phyloP scores from a whole-genome alignment of 1,284 basidiomycete genomes.

The Coniophora puteana region DNA sequence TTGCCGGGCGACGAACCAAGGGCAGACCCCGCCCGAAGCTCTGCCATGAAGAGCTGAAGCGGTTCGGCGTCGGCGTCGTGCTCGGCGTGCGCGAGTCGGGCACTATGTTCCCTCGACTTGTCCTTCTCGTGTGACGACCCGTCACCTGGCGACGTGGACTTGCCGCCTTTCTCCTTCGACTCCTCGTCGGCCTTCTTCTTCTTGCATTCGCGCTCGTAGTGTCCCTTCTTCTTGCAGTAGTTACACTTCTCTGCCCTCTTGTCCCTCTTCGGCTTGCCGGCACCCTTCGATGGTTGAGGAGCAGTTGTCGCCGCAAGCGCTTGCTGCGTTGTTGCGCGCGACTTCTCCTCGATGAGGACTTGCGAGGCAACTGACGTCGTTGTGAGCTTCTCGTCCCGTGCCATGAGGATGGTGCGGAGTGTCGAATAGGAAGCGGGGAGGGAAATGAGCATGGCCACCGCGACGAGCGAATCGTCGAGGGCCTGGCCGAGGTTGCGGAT shows the following conservation, averaged over 20 bases:
- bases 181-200: slow-evolving; percentile 15
- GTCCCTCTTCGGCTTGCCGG: slow-evolving; percentile 6
- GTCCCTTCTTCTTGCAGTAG: slow-evolving; percentile 14
- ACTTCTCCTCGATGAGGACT: slow-evolving; percentile 9
- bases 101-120: slow-evolving; percentile 3
- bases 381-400: slow-evolving; percentile 8
- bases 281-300: background rate
- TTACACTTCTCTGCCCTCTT: slow-evolving; percentile 12
- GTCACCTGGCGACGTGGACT: too few species aligned
- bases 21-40: too few species aligned
- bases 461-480: slow-evolving; percentile 90
- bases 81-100: background rate
- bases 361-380: slow-evolving; percentile 10
- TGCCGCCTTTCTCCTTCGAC: too few species aligned
- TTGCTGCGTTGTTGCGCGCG: background rate
- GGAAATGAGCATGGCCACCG: slow-evolving; percentile 36
- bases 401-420: slow-evolving; percentile 17
- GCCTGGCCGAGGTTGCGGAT: slow-evolving; percentile 88
- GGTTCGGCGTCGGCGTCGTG: background rate
- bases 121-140: background rate
- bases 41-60: slow-evolving; percentile 2
- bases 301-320: slow-evolving; percentile 3
- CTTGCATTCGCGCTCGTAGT: too few species aligned
- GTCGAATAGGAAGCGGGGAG: slow-evolving; percentile 17
- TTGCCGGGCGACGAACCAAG: too few species aligned